Base-by-base conservation (phyloP, 2,329 filamentous ascomycete species). In the Bipolaris zeicola region DNA sequence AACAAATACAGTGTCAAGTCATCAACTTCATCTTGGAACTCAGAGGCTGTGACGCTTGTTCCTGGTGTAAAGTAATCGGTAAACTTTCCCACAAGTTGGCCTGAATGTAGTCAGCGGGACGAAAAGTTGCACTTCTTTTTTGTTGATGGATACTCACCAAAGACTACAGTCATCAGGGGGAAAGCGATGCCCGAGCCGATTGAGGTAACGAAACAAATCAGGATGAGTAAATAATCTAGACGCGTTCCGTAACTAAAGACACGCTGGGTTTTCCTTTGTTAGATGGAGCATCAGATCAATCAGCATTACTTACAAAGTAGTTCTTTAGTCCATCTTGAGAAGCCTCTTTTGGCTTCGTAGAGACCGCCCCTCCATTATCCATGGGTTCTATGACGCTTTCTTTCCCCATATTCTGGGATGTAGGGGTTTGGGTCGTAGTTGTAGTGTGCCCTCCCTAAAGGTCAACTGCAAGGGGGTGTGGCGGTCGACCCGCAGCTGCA, bases 161-260 rank as follows among this genome's bases (percentile, higher is more conserved):
- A 85, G 6, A 87, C 77, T 37, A 87, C 75, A 36, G 85, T 84
- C 83, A 88, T 86, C 33, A 86, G 63, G 0, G 84, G 84, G 6
- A 84, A 67, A 0, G 73, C 63, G 48, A 73, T 64, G 1, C 75
- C 75, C 14, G 73, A 64, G 1, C 68, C 75, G 16, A 77, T 68
- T 0, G 73, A 71, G 2, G 74, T 69, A 8, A 77, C 4, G 10
- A 62, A 58, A 18, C 65, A 70, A 14, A 68, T 4, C 0, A 50
- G 38, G 13, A 77, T 67, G 3, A 76, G 52, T 10, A 72, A 45
- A 18, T 57, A 65, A 58, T 77, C 75, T 2, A 76, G 37, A 4
- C 45, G 55, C 0, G 72, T 75, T 11, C 71, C 75, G 42, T 75
- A 76, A 2, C 55, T 50, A 43, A 76, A 68, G 0, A 77, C 71